Base-by-base conservation (phyloP, 1,284 basidiomycete genomes). In the Phlebopus sp. region DNA sequence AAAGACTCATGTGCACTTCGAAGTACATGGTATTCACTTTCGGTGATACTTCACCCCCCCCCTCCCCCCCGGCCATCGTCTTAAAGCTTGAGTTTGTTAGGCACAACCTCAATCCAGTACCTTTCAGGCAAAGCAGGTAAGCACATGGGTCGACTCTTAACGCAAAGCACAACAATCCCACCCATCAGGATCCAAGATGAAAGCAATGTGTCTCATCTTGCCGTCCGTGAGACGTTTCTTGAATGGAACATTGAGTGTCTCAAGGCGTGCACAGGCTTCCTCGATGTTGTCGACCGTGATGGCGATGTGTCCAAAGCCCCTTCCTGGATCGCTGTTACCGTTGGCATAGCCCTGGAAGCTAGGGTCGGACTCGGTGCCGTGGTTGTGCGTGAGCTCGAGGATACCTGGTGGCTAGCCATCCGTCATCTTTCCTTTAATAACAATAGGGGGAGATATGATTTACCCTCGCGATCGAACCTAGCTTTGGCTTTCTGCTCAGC, bases 141-240 rank as follows among this genome's bases (percentile, higher is more conserved):
- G 36, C 23, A 30, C 21, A 30, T 19, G 42, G 21, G 38, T n/a
- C 13, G 37, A 9, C 1, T 5, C 10, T 13, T 11, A 37, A 37
- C 36, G 37, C 42, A 41, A 7, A 54, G 9, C 5, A 46, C 15
- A 19, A 40, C 2, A 66, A 8, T 29, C 77, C 59, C 60, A 88
- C 81, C 84, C 84, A 71, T 92, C 90, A 21, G 92, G 92, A 68
- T 95, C 92, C 67, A 91, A 71, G 59, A 93, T 85, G 67, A 97
- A 96, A 2, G 93, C 93, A 53, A 92, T 89, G 59, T 87, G 36
- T 66, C 70, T 82, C 90, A 97, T 95, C 64, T 78, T 86, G 5
- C 93, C 93, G 47, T 96, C 93, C 4, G 78, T 82, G 35, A 84
- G 85, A 51, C 78, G 81, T 76, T 97, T 97, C 78, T 95, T 90